Percentiles rank a stretch among this genome's conserved stretches.
Evolutionary conservation across 768 basidiomycete species (phyloP).

Genomic region (Suillus placidus): DNA sequence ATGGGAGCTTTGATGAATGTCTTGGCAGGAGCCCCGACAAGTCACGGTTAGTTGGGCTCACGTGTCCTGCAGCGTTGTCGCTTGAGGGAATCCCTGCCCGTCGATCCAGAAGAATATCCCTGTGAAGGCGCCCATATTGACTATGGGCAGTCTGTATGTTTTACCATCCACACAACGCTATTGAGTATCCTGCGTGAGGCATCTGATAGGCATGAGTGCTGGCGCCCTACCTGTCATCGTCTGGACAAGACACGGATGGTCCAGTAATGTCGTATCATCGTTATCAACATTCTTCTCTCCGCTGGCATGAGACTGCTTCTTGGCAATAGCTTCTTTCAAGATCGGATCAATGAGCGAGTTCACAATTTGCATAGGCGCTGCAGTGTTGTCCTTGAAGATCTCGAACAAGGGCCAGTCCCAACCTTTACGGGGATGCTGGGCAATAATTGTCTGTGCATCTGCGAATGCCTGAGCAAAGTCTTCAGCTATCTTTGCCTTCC

Average conservation of each 20-base stretch:
- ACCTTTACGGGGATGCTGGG: slow-evolving; percentile 45
- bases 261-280: slow-evolving; percentile 54
- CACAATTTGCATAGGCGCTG: slow-evolving; percentile 53
- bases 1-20: slow-evolving; percentile 82
- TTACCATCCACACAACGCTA: too few relatives aligned
- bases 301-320: slow-evolving; percentile 33
- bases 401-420: slow-evolving; percentile 59
- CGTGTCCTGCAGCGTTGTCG: too few relatives aligned
- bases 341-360: slow-evolving; percentile 54
- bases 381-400: slow-evolving; percentile 48
- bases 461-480: slow-evolving; percentile 53
- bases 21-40: too few relatives aligned
- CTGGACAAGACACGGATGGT: slow-evolving; percentile 57
- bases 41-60: too few relatives aligned
- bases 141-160: too few relatives aligned
- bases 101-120: too few relatives aligned
- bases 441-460: slow-evolving; percentile 47
- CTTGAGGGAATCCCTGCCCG: too few relatives aligned
- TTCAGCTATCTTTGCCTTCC: slow-evolving; percentile 37
- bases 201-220: too few relatives aligned
- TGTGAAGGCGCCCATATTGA: too few relatives aligned
- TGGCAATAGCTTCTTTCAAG: slow-evolving; percentile 45
- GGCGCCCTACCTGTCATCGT: slow-evolving; percentile 43
- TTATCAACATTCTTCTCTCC: slow-evolving; percentile 24
- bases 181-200: too few relatives aligned